Evolutionary conservation across 805 yeast genomes (phyloP).

Genomic region (Metschnikowia bowlesiae): DNA sequence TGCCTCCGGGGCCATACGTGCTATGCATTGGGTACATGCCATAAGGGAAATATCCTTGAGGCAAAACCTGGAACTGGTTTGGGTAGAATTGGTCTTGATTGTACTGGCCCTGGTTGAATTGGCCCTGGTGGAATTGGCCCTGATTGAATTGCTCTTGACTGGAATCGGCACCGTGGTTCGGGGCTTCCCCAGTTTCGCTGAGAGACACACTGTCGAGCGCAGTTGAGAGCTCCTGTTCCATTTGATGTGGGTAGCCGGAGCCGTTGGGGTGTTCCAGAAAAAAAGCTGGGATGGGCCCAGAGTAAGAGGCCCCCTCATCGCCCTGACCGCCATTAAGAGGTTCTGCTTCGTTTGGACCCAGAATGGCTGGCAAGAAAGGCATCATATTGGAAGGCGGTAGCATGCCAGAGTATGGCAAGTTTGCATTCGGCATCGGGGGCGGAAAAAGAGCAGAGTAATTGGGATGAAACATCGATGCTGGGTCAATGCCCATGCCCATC

Average conservation of each 20-base stretch:
- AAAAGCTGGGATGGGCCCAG: background rate
- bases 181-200: background rate
- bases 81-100: background rate
- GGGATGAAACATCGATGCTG: slow-evolving; percentile 26
- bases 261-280: background rate
- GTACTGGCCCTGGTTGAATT: background rate
- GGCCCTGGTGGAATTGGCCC: background rate
- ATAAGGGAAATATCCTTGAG: background rate
- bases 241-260: background rate
- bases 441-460: background rate
- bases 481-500: slow-evolving; percentile 37
- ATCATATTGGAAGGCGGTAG: background rate
- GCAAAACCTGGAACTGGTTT: background rate
- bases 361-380: background rate
- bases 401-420: background rate
- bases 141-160: background rate
- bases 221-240: background rate
- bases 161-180: background rate
- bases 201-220: background rate
- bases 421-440: background rate
- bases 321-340: background rate
- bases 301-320: background rate
- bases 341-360: background rate
- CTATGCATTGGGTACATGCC: slow-evolving; percentile 1
- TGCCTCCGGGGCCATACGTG: background rate